These are phyloP conservation scores for Crithidia expoeki DNA, from an alignment of 208 protist species.

Conservation along the genomic window DNA sequence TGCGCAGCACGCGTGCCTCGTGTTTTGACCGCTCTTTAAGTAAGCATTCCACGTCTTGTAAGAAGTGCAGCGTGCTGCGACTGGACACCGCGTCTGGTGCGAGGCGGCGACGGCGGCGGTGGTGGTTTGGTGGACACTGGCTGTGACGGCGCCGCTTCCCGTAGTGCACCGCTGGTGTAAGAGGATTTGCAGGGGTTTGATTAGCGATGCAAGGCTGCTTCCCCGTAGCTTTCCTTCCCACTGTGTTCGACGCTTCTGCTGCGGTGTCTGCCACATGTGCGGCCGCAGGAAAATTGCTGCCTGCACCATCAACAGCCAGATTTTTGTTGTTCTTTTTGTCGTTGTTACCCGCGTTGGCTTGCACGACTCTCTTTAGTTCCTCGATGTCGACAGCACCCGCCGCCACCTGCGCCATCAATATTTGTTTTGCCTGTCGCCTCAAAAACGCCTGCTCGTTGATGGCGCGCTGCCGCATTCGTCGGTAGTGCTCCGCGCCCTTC, in stretches of 20 bases:
- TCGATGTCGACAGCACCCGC: conserved; percentile 53
- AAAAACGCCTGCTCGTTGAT: conserved; percentile 42
- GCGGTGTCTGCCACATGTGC: too few species aligned
- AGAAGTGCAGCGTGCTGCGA: conserved; percentile 49
- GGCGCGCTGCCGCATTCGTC: conserved; percentile 45
- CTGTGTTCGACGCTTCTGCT: too few species aligned
- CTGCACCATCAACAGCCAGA: too few species aligned
- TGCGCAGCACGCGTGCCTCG: conserved; percentile 54
- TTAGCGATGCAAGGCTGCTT: too few species aligned
- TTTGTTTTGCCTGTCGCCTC: conserved; percentile 58
- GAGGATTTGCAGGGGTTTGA: not conserved
- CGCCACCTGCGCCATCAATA: conserved; percentile 73
- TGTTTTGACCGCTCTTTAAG: conserved; percentile 43
- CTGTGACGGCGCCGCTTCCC: conserved; percentile 1
- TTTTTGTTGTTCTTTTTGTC: too few species aligned
- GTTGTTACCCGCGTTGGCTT: too few species aligned
- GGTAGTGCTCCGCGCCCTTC: conserved; percentile 70
- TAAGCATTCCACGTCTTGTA: conserved; percentile 52
- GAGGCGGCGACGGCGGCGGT: conserved; percentile 10
- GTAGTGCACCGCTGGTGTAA: too few species aligned
- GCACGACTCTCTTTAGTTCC: conserved; percentile 17
- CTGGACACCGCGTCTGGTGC: conserved; percentile 59
- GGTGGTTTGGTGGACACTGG: not conserved
- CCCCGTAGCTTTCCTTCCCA: too few species aligned
- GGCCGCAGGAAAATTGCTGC: too few species aligned